Conservation (phyloP, 306 rosid species). For the Cicer pinnatifidum region DNA sequence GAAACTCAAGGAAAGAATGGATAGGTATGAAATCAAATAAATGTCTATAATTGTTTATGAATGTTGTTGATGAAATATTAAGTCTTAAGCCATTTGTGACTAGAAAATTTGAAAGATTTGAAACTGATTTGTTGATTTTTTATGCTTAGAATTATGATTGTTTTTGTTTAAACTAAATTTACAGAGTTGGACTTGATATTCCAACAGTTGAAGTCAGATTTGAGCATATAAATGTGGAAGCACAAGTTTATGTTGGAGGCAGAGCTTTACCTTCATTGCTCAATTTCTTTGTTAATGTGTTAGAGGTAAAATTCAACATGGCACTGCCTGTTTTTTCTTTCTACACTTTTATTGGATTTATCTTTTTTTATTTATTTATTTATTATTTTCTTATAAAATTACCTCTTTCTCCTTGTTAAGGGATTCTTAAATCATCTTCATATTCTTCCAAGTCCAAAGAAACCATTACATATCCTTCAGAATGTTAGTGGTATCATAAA, state of each 20-base stretch:
- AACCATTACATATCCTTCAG: slow-evolving; percentile 51
- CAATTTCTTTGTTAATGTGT: slow-evolving; percentile 60
- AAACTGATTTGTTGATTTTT: background rate
- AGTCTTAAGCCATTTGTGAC: too few species aligned
- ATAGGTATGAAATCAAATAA: slow-evolving; percentile 51
- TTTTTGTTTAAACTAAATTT: slow-evolving; percentile 6
- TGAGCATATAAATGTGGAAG: slow-evolving; percentile 71
- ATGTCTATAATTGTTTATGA: background rate
- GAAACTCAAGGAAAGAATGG: slow-evolving; percentile 77
- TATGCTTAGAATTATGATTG: background rate
- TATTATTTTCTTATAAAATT: background rate
- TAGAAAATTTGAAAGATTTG: background rate
- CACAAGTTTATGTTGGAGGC: slow-evolving; percentile 78
- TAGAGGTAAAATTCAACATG: slow-evolving; percentile 56
- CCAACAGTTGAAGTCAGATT: slow-evolving; percentile 83
- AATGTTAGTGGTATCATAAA: slow-evolving; percentile 59
- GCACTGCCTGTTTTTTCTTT: background rate
- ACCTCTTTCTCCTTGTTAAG: slow-evolving; percentile 39
- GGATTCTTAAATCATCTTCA: slow-evolving; percentile 54
- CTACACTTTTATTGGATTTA: background rate
- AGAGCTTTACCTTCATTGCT: slow-evolving; percentile 77
- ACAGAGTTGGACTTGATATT: slow-evolving; percentile 62
- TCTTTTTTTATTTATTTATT: background rate
- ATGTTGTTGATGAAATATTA: too few species aligned
- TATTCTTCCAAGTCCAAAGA: slow-evolving; percentile 57